These are phyloP conservation scores for Ciborinia camelliae DNA, from an alignment of 2,329 filamentous ascomycete species.

Conservation along the genomic window DNA sequence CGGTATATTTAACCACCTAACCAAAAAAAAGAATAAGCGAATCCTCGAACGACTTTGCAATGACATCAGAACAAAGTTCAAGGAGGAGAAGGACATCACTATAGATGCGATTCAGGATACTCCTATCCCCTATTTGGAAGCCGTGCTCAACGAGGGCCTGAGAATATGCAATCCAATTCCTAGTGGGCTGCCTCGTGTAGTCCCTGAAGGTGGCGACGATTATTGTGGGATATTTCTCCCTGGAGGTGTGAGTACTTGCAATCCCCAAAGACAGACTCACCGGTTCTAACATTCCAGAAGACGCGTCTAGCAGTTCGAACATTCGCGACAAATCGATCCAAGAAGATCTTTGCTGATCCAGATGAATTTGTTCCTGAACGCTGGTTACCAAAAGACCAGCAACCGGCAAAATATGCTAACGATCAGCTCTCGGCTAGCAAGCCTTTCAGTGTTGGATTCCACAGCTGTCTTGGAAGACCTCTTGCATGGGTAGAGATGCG, in stretches of 20 bases:
- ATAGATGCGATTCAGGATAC: slow-evolving; percentile 26
- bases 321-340: not conserved
- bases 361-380: slow-evolving; percentile 27
- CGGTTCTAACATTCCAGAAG: not conserved
- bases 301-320: slow-evolving; percentile 15
- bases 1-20: slow-evolving; percentile 27
- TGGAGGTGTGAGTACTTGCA: not conserved
- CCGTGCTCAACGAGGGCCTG: slow-evolving; percentile 2
- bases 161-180: slow-evolving; percentile 13
- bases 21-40: slow-evolving; percentile 32
- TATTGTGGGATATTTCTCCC: slow-evolving; percentile 12
- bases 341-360: slow-evolving; percentile 16
- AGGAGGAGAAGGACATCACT: slow-evolving; percentile 39
- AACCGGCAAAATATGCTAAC: not conserved
- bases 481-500: slow-evolving; percentile 1
- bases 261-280: not conserved
- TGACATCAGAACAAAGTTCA: slow-evolving; percentile 43
- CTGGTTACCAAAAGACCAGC: slow-evolving; percentile 34
- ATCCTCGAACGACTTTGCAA: slow-evolving; percentile 35
- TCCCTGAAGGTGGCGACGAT: slow-evolving; percentile 5
- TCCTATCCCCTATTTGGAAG: not conserved
- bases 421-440: slow-evolving; percentile 16
- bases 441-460: slow-evolving; percentile 14
- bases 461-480: slow-evolving; percentile 21
- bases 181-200: not conserved